Percentiles rank a stretch among this genome's conserved stretches.
Evolutionary conservation across 2,329 filamentous ascomycete species (phyloP).

Genomic region (Cytospora piceicola): DNA sequence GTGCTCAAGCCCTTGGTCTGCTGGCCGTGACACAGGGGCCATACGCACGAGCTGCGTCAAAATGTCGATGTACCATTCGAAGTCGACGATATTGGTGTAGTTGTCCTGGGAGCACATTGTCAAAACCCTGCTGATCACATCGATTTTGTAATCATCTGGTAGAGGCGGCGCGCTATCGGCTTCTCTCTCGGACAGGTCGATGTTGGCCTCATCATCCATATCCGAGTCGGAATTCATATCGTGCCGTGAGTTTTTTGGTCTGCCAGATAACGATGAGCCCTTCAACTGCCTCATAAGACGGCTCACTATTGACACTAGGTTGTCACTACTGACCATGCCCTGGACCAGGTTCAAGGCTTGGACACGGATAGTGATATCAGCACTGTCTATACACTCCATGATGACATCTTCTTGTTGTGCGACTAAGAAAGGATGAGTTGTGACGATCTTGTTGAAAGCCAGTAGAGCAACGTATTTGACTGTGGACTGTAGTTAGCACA

Average conservation of each 20-base stretch:
- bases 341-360: constrained; percentile 90
- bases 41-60: constrained; percentile 82
- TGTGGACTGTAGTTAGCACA: constrained; percentile 41
- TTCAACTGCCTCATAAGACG: constrained; percentile 86
- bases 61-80: constrained; percentile 96
- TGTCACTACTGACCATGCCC: constrained; percentile 90
- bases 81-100: constrained; percentile 84
- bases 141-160: constrained; percentile 82
- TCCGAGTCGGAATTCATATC: constrained; percentile 52
- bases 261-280: constrained; percentile 48
- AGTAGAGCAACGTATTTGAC: constrained; percentile 97
- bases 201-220: constrained; percentile 52
- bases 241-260: constrained; percentile 13
- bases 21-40: constrained; percentile 55
- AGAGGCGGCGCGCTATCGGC: constrained; percentile 60
- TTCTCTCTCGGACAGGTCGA: constrained; percentile 41
- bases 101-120: constrained; percentile 90
- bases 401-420: constrained; percentile 95
- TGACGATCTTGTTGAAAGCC: constrained; percentile 92
- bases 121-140: constrained; percentile 81
- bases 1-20: constrained; percentile 44
- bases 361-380: constrained; percentile 93
- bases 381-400: constrained; percentile 91
- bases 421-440: constrained; percentile 85
- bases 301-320: constrained; percentile 80